Base-by-base conservation (phyloP, 768 basidiomycete genomes). In the Exsudoporus frostii region DNA sequence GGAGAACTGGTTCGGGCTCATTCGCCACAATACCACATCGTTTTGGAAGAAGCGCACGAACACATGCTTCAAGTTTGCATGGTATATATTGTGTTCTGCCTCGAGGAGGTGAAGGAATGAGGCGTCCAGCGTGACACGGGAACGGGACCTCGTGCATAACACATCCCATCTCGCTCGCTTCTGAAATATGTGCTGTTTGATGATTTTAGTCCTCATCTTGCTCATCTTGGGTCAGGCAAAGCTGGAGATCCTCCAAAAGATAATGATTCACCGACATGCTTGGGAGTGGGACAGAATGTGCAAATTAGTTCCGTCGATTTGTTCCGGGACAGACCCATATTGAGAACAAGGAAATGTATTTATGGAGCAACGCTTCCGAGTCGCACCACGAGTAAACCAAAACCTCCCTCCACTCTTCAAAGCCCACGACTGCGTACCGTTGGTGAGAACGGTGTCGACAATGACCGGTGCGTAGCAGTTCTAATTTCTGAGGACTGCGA, bases 211-310 rank as follows among this genome's bases (percentile, higher is more conserved):
- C n/a, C n/a, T n/a, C 57, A 58, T 20, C 57, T 59, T 6, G 19
- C 40, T 10, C 20, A 46, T 29, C 46, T 58, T 1, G 40, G 15
- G 10, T 5, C 19, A 3, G 33, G 5, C 0, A 32, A 42, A 0
- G 14, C 6, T 62, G 5, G 4, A 37, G 13, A 27, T 7, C 1
- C 37, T 62, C 0, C 56, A 48, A 37, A 0, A 0, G n/a, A n/a
- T n/a, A 0, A 8, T 17, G 7, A 55, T 55, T 45, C 2, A 0
- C 24, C 30, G 11, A 47, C 30, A 29, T 7, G 0, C 50, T 7
- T 42, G 34, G 42, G 51, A 50, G 30, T 58, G 58, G 58, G 42
- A 54, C 7, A 42, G 5, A 8, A 19, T 59, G 42, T 41, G 56
- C 24, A 29, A 15, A 11, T 24, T 32, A 17, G 37, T 25, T 15